A percentile compares a stretch with the other conserved stretches of the same genome.
Evolutionary conservation across 2,329 filamentous ascomycete species (phyloP).

Genomic region (Phoma herbarum): DNA sequence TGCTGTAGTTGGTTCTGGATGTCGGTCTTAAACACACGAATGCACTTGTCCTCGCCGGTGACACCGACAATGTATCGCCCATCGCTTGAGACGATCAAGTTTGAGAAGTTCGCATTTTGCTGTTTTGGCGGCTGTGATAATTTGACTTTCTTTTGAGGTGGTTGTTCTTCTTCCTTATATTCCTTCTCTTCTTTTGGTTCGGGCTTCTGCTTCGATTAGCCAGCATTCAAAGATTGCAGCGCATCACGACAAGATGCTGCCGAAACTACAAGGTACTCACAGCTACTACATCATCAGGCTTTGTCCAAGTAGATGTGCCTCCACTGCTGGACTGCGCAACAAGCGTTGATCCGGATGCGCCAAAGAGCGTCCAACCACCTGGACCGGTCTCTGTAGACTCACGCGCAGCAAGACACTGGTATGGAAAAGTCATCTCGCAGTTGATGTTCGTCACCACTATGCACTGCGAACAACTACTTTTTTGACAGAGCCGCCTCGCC

Average conservation of each 20-base stretch:
- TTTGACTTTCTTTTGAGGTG: conserved; percentile 55
- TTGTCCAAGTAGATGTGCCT: conserved; percentile 41
- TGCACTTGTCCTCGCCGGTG: conserved; percentile 89
- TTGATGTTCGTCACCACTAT: conserved; percentile 7
- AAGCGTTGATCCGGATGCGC: conserved; percentile 76
- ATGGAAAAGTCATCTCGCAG: conserved; percentile 48
- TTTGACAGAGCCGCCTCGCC: conserved; percentile 18
- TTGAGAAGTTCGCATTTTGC: conserved; percentile 70
- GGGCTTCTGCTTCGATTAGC: conserved; percentile 31
- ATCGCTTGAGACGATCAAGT: conserved; percentile 70
- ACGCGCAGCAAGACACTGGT: conserved; percentile 51
- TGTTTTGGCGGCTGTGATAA: conserved; percentile 41
- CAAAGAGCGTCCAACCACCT: conserved; percentile 66
- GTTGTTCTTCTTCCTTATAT: conserved; percentile 47
- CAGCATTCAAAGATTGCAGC: background rate
- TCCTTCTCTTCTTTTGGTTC: conserved; percentile 24
- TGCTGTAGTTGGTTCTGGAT: conserved; percentile 68
- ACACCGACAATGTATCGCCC: conserved; percentile 77
- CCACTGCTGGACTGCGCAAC: conserved; percentile 57
- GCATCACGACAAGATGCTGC: background rate
- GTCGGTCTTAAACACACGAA: conserved; percentile 81
- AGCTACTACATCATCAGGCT: conserved; percentile 31
- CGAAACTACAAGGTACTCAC: conserved; percentile 32
- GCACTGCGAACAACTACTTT: conserved; percentile 19
- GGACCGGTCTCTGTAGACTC: conserved; percentile 21